Percentiles rank a stretch among this genome's conserved stretches.
phyloP scores from a whole-genome alignment of 2,329 filamentous ascomycete genomes.

The Fusarium chuoi region DNA sequence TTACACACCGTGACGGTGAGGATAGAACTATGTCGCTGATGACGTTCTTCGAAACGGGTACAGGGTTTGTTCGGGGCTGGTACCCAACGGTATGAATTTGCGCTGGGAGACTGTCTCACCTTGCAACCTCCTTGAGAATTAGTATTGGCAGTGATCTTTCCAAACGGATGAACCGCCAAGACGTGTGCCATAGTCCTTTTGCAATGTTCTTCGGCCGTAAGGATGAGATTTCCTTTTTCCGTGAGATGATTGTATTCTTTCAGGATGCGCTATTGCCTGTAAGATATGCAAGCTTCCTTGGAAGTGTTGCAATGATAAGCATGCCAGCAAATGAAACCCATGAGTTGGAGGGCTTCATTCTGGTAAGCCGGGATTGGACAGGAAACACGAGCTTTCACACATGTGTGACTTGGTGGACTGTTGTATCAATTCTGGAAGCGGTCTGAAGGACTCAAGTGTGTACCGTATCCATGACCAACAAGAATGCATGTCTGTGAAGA shows the following conservation, averaged over 20 bases:
- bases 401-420: neutral
- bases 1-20: constrained; percentile 8
- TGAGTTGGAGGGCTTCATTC: constrained; percentile 28
- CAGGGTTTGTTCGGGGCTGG: neutral
- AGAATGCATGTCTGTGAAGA: neutral
- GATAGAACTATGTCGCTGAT: constrained; percentile 15
- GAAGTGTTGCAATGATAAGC: constrained; percentile 6
- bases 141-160: neutral
- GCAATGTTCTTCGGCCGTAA: constrained; percentile 7
- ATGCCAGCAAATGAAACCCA: neutral
- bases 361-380: constrained; percentile 25
- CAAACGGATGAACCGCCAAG: neutral
- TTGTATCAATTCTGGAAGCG: constrained; percentile 3
- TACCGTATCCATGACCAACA: neutral
- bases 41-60: constrained; percentile 1
- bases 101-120: constrained; percentile 3
- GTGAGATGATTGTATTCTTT: neutral
- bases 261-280: constrained; percentile 2
- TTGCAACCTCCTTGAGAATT: neutral
- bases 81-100: neutral
- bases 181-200: neutral
- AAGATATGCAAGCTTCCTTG: constrained; percentile 6
- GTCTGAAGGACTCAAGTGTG: constrained; percentile 3
- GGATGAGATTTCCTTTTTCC: neutral
- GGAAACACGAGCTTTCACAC: constrained; percentile 1